Evolutionary conservation across 768 basidiomycete genomes (phyloP), one percentile per base, ranked within the genome.

Genomic region (Auricularia sp.): DNA sequence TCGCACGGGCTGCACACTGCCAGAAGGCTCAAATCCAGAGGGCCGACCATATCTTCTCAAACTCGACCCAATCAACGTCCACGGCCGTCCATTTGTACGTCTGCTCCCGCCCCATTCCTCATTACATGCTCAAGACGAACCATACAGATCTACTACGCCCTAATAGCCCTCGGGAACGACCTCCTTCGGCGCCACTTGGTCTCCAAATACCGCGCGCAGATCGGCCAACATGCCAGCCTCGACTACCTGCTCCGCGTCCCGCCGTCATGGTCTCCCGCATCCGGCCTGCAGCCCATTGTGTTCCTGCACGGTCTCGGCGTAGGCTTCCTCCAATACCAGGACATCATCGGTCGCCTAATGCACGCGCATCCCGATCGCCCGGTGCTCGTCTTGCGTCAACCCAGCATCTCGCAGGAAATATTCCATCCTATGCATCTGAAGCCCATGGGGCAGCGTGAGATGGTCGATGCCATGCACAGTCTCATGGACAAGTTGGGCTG

Each of bases 231-330:
- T 69, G 81, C 87, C 44, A 87, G 81, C 36, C 76, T 94, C n/a
- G 89, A 93, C 84, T 91, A 73, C 71, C 83, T 93, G 33, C 73
- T 93, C 23, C 84, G 88, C 53, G 77, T 87, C 42, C 93, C 94
- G 2, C 69, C 75, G 7, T 73, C 77, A 14, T 93, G 91, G 91
- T 77, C 85, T 56, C 74, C 83, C 2, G 72, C 73, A 18, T 79
- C 72, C 47, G 86, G 83, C 33, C 80, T 79, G 36, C 81, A 84
- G 51, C 94, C 94, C 0, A 74, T 95, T 43, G 81, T 97, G 16
- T 92, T 94, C 71, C 73, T 93, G 43, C 93, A 97, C 70, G 95
- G 95, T 3, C 83, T 98, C 1, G 94, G 94, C 10, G 80, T 95
- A 61, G 93, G 93, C 3, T 74, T 91, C 11, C 70, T 86, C 21